Conservation (phyloP, 352 stramenopile species). For the Phytophthora citrophthora region DNA sequence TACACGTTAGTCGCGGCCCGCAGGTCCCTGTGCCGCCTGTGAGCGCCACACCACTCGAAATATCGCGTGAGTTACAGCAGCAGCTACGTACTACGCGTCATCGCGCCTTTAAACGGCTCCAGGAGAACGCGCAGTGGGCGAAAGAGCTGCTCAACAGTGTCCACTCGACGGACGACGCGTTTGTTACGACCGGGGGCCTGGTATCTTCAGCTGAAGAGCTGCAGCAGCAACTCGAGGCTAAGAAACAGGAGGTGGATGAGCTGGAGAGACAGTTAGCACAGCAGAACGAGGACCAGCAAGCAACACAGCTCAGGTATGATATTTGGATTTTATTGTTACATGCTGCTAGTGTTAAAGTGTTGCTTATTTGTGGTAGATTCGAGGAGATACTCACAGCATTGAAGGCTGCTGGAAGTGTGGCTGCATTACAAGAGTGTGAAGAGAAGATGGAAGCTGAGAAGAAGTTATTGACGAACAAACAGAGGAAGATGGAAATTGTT, state of each 20-base stretch:
- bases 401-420: constrained; percentile 25
- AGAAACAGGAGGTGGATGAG: constrained; percentile 18
- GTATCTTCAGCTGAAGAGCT: constrained; percentile 19
- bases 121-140: constrained; percentile 72
- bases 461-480: constrained; percentile 9
- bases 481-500: constrained; percentile 52
- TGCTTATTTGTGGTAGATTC: constrained; percentile 23
- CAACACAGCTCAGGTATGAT: constrained; percentile 21
- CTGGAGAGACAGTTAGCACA: constrained; percentile 26
- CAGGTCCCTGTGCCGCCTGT: constrained; percentile 48
- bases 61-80: constrained; percentile 56
- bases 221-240: constrained; percentile 17
- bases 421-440: constrained; percentile 30
- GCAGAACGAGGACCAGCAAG: constrained; percentile 22
- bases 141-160: constrained; percentile 38
- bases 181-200: constrained; percentile 4
- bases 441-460: constrained; percentile 33
- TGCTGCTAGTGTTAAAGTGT: not conserved
- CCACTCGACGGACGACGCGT: not conserved
- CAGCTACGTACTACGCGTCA: constrained; percentile 59
- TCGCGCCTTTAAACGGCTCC: constrained; percentile 60
- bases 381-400: constrained; percentile 38
- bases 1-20: constrained; percentile 24
- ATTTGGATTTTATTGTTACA: too few species aligned
- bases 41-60: constrained; percentile 35